A percentile compares a stretch with the other conserved stretches of the same genome.
Evolutionary conservation across 2,329 filamentous ascomycete species (phyloP).

Genomic region (Hymenoscyphus scutula): DNA sequence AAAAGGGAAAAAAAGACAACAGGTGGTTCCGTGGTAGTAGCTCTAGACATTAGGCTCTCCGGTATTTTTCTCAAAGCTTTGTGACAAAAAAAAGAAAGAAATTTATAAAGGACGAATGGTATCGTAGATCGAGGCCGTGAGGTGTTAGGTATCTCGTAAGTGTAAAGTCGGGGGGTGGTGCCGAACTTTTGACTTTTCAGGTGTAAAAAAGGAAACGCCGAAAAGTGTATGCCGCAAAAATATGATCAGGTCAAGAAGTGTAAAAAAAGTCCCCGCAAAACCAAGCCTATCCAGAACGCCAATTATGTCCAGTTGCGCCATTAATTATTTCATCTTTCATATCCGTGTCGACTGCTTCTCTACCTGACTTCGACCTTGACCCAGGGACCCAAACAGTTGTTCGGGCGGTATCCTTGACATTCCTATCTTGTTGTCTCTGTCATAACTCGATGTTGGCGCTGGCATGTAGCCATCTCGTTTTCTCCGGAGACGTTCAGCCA

Average conservation of each 20-base stretch:
- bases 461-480: conserved; percentile 76
- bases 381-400: conserved; percentile 43
- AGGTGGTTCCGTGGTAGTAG: conserved; percentile 24
- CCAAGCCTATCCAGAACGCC: conserved; percentile 35
- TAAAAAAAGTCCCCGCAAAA: conserved; percentile 17
- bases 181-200: conserved; percentile 19
- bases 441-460: conserved; percentile 66
- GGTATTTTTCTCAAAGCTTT: conserved; percentile 19
- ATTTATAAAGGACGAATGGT: conserved; percentile 22
- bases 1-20: conserved; percentile 8
- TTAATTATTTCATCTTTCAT: conserved; percentile 27
- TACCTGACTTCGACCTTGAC: conserved; percentile 31
- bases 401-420: conserved; percentile 60
- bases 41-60: conserved; percentile 34
- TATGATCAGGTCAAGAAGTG: conserved; percentile 25
- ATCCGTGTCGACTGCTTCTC: conserved; percentile 34
- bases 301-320: conserved; percentile 28
- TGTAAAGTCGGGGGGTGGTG: conserved; percentile 10
- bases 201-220: conserved; percentile 16
- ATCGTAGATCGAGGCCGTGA: conserved; percentile 24
- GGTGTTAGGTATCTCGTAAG: conserved; percentile 13
- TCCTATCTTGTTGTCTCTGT: conserved; percentile 49
- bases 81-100: conserved; percentile 19
- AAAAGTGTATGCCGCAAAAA: conserved; percentile 28
- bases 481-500: conserved; percentile 73